Conservation (phyloP, 768 basidiomycete genomes). For the Strobilomyces confusus region DNA sequence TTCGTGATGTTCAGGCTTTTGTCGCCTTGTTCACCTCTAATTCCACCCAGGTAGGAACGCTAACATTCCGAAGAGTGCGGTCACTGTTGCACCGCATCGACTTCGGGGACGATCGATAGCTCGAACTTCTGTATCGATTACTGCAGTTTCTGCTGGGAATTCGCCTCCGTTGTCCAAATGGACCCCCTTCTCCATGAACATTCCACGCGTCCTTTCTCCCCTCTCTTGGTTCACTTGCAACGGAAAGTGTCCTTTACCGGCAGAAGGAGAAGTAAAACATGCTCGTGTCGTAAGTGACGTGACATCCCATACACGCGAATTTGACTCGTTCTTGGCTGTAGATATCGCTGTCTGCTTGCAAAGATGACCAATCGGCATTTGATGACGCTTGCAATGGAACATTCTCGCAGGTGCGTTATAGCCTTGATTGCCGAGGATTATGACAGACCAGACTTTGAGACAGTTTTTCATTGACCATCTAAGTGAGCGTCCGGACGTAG, state of each 20-base stretch:
- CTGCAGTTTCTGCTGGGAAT: constrained; percentile 15
- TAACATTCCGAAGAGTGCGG: neutral
- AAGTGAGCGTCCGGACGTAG: constrained; percentile 11
- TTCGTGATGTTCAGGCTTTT: neutral
- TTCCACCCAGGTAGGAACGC: constrained; percentile 3
- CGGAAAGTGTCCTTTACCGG: constrained; percentile 11
- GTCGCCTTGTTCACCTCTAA: neutral
- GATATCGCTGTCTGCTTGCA: constrained; percentile 30
- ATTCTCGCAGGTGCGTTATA: constrained; percentile 18
- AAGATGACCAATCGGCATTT: constrained; percentile 21
- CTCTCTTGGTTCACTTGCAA: constrained; percentile 14
- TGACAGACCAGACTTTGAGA: constrained; percentile 1
- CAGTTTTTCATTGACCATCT: constrained; percentile 30
- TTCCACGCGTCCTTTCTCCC: constrained; percentile 22
- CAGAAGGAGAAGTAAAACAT: neutral
- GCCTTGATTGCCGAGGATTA: neutral
- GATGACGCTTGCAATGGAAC: constrained; percentile 18
- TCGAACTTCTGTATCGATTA: constrained; percentile 10
- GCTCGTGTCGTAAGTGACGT: constrained; percentile 26
- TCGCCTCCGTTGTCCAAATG: constrained; percentile 15
- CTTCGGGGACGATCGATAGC: constrained; percentile 11
- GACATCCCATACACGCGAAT: neutral
- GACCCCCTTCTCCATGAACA: constrained; percentile 5
- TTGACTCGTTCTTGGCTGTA: constrained; percentile 4
- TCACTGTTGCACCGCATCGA: neutral